phyloP scores from a whole-genome alignment of 2,329 filamentous ascomycete genomes.

The Dissoconium aciculare region DNA sequence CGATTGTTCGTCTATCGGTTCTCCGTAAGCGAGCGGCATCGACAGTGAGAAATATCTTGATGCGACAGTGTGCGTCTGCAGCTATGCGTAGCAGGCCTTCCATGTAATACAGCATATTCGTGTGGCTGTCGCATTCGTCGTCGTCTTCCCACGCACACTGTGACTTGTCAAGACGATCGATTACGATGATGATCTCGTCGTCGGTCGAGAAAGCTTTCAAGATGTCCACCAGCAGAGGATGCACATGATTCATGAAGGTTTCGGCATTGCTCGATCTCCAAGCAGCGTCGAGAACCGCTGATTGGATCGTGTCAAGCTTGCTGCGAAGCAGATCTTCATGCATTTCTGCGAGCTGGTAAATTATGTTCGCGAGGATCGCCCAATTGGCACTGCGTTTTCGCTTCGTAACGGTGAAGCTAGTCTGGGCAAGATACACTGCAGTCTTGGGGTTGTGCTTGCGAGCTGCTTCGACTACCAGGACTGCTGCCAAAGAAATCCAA shows the following conservation, averaged over 20 bases:
- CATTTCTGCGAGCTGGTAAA: slow-evolving; percentile 3
- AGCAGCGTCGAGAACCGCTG: neutral
- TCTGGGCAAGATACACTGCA: neutral
- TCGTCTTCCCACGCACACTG: slow-evolving; percentile 1
- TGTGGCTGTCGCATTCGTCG: neutral
- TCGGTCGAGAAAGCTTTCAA: neutral
- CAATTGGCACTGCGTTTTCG: neutral
- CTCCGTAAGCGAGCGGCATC: slow-evolving; percentile 1
- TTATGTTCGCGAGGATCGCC: neutral
- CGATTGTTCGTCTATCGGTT: neutral
- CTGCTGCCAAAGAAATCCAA: slow-evolving; percentile 1
- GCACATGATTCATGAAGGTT: neutral
- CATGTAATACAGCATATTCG: neutral
- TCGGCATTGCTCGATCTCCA: neutral
- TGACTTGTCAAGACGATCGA: slow-evolving; percentile 4
- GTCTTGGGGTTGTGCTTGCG: neutral
- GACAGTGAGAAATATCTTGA: slow-evolving; percentile 2
- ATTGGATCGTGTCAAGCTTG: neutral
- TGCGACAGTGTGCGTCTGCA: neutral
- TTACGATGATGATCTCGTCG: slow-evolving; percentile 1
- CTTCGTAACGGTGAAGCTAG: neutral
- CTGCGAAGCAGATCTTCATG: neutral
- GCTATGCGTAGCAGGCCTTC: neutral
- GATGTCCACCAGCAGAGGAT: neutral
- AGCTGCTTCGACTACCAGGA: neutral